phyloP scores from a whole-genome alignment of 169 alveolate genomes.

The Ichthyophthirius multifiliis region DNA sequence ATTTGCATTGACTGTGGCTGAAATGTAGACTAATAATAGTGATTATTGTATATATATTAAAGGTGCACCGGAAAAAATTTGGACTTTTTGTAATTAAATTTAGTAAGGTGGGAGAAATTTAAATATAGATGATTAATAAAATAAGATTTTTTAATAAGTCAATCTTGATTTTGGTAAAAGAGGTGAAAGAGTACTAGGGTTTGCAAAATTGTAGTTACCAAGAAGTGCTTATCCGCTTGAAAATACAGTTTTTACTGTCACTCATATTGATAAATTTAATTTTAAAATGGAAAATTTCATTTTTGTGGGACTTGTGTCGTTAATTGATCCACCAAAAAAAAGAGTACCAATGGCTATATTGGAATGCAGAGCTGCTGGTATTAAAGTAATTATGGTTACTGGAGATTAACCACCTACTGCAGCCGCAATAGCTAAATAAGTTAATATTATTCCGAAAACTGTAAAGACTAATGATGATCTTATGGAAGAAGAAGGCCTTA shows the following conservation, averaged over 20 bases:
- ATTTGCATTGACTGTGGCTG: conserved; percentile 15
- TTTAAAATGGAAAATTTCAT: conserved; percentile 73
- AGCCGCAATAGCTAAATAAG: conserved; percentile 83
- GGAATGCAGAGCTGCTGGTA: conserved; percentile 82
- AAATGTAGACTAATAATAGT: neutral
- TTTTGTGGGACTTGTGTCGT: conserved; percentile 73
- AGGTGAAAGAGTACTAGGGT: conserved; percentile 64
- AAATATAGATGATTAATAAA: conserved; percentile 10
- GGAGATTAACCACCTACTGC: conserved; percentile 88
- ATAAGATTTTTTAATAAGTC: conserved; percentile 19
- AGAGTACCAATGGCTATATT: conserved; percentile 74
- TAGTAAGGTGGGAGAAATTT: neutral
- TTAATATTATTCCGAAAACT: conserved; percentile 13
- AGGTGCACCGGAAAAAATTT: conserved; percentile 60
- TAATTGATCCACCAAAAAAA: conserved; percentile 81
- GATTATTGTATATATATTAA: conserved; percentile 26
- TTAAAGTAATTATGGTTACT: conserved; percentile 87
- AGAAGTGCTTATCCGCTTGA: conserved; percentile 9
- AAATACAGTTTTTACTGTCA: neutral
- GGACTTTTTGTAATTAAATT: conserved; percentile 24
- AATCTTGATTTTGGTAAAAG: conserved; percentile 38
- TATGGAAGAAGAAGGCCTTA: conserved; percentile 6
- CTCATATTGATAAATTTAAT: conserved; percentile 41
- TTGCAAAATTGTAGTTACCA: conserved; percentile 43
- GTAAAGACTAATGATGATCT: conserved; percentile 30